Evolutionary conservation across 2,329 filamentous ascomycete species (phyloP).

Genomic region (Hirsutella minnesotensis): DNA sequence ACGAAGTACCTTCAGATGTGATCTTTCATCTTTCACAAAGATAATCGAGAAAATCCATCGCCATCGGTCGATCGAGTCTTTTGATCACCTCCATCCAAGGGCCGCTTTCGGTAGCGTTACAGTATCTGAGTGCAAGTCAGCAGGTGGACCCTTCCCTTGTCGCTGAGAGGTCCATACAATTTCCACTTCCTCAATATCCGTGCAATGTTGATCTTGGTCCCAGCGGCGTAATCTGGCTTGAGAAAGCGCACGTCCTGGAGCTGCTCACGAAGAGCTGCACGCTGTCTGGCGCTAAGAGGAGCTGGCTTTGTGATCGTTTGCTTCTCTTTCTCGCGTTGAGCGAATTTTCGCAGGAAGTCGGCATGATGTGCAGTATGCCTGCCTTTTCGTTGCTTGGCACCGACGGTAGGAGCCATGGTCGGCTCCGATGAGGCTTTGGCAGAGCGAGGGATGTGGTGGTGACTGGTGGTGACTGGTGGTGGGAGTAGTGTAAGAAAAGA

Average conservation of each 20-base stretch:
- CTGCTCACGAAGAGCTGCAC: neutral
- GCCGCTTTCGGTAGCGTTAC: neutral
- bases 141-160: neutral
- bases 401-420: too few relatives aligned
- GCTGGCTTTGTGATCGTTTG: neutral
- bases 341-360: neutral
- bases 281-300: neutral
- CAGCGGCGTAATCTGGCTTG: neutral
- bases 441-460: too few relatives aligned
- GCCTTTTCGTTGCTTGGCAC: neutral
- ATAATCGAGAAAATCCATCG: neutral
- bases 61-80: slow-evolving; percentile 4
- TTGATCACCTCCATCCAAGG: neutral
- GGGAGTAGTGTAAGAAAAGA: too few relatives aligned
- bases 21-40: neutral
- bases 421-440: too few relatives aligned
- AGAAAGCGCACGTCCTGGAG: neutral
- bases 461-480: too few relatives aligned
- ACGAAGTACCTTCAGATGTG: neutral
- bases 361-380: neutral
- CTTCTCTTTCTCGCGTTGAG: neutral
- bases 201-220: neutral
- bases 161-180: neutral
- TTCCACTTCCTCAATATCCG: neutral
- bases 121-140: neutral